phyloP scores from a whole-genome alignment of 257 asterid species.

The Solanum microdontum region DNA sequence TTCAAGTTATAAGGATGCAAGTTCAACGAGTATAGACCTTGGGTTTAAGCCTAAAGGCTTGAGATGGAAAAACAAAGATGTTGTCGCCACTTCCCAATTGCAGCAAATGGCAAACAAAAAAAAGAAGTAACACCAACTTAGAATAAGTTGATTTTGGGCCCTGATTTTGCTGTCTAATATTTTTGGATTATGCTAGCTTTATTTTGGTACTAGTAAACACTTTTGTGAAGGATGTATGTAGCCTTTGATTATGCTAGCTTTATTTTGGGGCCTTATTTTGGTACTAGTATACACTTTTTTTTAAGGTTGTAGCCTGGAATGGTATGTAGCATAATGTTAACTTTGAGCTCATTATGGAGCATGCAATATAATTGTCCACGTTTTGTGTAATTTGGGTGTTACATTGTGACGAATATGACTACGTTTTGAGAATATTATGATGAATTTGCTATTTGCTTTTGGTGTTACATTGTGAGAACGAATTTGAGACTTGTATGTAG shows the following conservation, averaged over 20 bases:
- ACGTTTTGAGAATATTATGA: neutral
- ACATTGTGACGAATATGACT: neutral
- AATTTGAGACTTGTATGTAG: neutral
- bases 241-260: too few relatives aligned
- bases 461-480: neutral
- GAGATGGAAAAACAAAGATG: neutral
- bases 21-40: neutral
- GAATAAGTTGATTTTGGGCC: neutral
- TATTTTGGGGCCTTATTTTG: neutral
- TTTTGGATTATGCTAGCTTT: too few relatives aligned
- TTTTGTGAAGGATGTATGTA: too few relatives aligned
- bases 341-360: neutral
- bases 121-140: neutral
- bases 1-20: neutral
- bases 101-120: neutral
- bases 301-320: neutral
- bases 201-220: too few relatives aligned
- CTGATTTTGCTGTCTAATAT: neutral
- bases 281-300: neutral
- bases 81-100: neutral
- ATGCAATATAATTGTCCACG: neutral
- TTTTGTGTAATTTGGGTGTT: neutral
- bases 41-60: neutral
- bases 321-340: neutral
- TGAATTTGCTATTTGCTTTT: neutral